Evolutionary conservation across 2,329 filamentous ascomycete species (phyloP).

Genomic region (Fusarium sp.): DNA sequence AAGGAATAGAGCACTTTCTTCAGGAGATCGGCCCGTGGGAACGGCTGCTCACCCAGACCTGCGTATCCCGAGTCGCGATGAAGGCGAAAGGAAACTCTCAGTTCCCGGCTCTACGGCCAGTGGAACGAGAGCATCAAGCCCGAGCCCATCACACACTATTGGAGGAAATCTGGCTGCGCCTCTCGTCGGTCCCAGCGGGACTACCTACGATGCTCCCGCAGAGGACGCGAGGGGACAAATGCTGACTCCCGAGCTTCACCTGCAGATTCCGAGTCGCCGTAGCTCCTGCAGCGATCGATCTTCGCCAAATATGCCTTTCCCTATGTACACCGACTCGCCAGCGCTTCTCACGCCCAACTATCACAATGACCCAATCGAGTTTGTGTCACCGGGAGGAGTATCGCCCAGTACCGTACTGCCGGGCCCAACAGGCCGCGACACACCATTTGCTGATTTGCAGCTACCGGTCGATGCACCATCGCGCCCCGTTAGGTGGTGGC

Average conservation of each 20-base stretch:
- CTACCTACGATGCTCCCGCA: constrained; percentile 25
- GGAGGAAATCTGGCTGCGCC: constrained; percentile 59
- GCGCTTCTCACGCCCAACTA: constrained; percentile 57
- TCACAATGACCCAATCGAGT: constrained; percentile 62
- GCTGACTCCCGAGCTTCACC: constrained; percentile 50
- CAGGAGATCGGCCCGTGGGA: constrained; percentile 54
- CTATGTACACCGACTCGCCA: constrained; percentile 72
- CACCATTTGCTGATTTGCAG: constrained; percentile 61
- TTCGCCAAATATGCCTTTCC: constrained; percentile 73
- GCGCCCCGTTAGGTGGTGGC: constrained; percentile 79
- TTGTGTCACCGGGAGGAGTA: constrained; percentile 58
- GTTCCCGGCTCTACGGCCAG: constrained; percentile 33
- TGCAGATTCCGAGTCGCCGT: constrained; percentile 62
- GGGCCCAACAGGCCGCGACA: constrained; percentile 56
- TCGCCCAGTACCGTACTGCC: constrained; percentile 62
- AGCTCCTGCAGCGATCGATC: constrained; percentile 59
- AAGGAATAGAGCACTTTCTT: constrained; percentile 60
- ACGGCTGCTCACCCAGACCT: constrained; percentile 34
- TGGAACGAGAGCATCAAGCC: constrained; percentile 48
- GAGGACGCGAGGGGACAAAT: constrained; percentile 16
- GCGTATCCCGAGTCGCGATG: constrained; percentile 34
- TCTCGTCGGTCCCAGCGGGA: constrained; percentile 48
- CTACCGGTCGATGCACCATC: constrained; percentile 55
- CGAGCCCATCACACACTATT: constrained; percentile 52
- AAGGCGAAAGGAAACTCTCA: constrained; percentile 38